These are phyloP conservation scores for Eremothecium cymbalariae DNA, from an alignment of 1,139 yeast species.

Conservation along the genomic window DNA sequence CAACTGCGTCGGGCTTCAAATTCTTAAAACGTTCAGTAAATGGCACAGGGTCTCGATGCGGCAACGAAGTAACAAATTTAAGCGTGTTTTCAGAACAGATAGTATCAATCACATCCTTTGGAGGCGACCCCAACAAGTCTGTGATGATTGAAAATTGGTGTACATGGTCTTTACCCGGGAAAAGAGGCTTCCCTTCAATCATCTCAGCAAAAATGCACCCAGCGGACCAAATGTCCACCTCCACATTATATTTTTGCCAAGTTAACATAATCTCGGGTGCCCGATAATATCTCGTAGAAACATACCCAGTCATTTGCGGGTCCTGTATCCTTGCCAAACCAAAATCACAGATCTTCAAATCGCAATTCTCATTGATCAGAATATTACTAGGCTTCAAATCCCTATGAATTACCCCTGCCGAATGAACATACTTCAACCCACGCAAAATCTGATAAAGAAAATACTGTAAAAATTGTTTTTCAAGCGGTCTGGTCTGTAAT, in stretches of 20 bases:
- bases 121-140: conserved; percentile 93
- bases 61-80: conserved; percentile 87
- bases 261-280: conserved; percentile 99
- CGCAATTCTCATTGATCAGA: conserved; percentile 90
- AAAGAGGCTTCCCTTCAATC: conserved; percentile 97
- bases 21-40: conserved; percentile 74
- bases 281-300: conserved; percentile 89
- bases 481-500: conserved; percentile 85
- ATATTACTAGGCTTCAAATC: conserved; percentile 92
- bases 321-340: conserved; percentile 96
- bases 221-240: conserved; percentile 99
- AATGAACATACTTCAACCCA: conserved; percentile 90
- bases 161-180: conserved; percentile 98
- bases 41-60: conserved; percentile 87
- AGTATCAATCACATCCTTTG: conserved; percentile 90
- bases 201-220: conserved; percentile 98
- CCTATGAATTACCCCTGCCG: conserved; percentile 94
- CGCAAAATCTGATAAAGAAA: conserved; percentile 88
- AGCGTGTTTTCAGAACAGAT: conserved; percentile 93
- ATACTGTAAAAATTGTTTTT: conserved; percentile 92
- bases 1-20: conserved; percentile 89
- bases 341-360: conserved; percentile 91
- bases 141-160: conserved; percentile 96
- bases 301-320: conserved; percentile 99
- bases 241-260: conserved; percentile 99